phyloP scores from a whole-genome alignment of 2,329 filamentous ascomycete genomes.

The Emmonsiellopsis sp. region DNA sequence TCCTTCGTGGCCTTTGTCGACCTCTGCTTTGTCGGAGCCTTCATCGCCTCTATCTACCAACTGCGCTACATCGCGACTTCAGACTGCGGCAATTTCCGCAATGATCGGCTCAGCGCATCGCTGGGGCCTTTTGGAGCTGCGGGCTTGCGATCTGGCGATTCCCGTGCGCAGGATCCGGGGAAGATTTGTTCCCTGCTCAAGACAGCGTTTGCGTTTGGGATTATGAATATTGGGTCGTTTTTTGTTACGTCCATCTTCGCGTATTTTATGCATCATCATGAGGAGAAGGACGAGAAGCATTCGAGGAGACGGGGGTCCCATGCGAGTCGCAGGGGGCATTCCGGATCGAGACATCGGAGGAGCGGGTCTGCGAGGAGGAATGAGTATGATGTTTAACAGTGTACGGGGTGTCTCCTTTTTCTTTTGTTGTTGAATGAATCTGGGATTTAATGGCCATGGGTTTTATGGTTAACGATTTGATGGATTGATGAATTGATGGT shows the following conservation, averaged over 20 bases:
- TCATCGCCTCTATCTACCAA: constrained; percentile 52
- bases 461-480: not conserved
- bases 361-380: constrained; percentile 19
- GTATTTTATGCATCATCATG: constrained; percentile 30
- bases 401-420: not conserved
- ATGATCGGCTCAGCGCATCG: constrained; percentile 44
- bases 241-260: constrained; percentile 67
- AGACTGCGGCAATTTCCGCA: constrained; percentile 57
- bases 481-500: no score
- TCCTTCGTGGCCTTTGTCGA: constrained; percentile 53
- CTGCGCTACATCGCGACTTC: constrained; percentile 48
- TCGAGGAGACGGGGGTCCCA: constrained; percentile 20
- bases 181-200: constrained; percentile 90
- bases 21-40: constrained; percentile 52
- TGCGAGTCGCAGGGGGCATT: constrained; percentile 19
- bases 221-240: constrained; percentile 80
- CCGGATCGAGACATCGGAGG: constrained; percentile 7
- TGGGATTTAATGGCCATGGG: not conserved
- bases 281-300: constrained; percentile 29
- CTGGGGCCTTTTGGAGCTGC: constrained; percentile 55
- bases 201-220: constrained; percentile 76
- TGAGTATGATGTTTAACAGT: constrained; percentile 20
- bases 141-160: constrained; percentile 35
- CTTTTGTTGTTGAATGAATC: not conserved
- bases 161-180: constrained; percentile 47